Percentiles rank a stretch among this genome's conserved stretches.
These are phyloP conservation scores for Stenogyne calaminthoides DNA, from an alignment of 305 asterid genomes.

Conservation along the genomic window DNA sequence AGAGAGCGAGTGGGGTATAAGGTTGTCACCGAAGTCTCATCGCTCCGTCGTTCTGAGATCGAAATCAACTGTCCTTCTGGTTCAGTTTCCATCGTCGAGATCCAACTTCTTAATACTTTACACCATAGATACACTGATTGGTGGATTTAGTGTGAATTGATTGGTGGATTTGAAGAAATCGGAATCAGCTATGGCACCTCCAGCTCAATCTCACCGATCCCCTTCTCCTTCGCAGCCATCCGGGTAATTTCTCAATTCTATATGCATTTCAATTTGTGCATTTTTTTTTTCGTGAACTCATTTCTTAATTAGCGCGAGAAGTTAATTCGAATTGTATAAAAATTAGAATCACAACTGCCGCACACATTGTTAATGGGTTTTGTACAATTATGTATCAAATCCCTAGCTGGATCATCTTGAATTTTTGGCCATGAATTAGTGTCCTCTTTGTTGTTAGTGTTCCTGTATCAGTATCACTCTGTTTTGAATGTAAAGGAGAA, in stretches of 20 bases:
- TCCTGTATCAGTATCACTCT: background rate
- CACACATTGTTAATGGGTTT: constrained; percentile 6
- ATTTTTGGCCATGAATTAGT: background rate
- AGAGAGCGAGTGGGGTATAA: constrained; percentile 12
- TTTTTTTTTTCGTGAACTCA: background rate
- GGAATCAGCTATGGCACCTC: constrained; percentile 71
- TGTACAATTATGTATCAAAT: background rate
- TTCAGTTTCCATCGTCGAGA: constrained; percentile 27
- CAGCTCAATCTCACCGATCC: constrained; percentile 83
- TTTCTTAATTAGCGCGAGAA: constrained; percentile 16
- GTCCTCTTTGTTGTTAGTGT: constrained; percentile 1
- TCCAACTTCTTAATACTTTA: constrained; percentile 21
- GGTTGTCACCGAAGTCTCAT: constrained; percentile 19
- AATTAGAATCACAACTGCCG: background rate
- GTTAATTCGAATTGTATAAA: constrained; percentile 2
- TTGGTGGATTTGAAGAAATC: constrained; percentile 33
- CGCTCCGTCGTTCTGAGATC: constrained; percentile 23
- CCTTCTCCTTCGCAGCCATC: constrained; percentile 99
- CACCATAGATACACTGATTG: background rate
- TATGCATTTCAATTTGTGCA: background rate
- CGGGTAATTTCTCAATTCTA: constrained; percentile 47
- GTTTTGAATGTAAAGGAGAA: constrained; percentile 2
- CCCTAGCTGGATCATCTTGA: background rate
- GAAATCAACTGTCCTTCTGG: constrained; percentile 15
- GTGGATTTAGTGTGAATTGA: constrained; percentile 2